Base-by-base conservation (phyloP, 192 early-diverging fungal genomes). In the Backusella westeae region DNA sequence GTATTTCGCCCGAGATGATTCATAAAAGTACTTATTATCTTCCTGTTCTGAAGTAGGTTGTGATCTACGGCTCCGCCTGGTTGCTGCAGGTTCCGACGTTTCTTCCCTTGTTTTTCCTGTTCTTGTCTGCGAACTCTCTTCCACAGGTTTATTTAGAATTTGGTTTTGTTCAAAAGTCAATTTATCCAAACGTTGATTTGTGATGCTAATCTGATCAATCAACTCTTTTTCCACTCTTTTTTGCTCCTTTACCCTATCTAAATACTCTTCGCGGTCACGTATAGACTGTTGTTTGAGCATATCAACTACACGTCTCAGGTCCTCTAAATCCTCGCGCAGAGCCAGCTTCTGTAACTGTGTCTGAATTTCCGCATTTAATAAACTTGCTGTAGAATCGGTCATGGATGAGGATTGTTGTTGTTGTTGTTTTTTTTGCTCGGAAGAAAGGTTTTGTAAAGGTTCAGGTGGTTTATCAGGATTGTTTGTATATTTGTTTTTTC, bases 401-500 rank as follows among this genome's bases (percentile, higher is more conserved):
- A 63, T 63, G 23, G 9, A 63, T 29, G 56, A 29, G 23, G n/a
- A 7, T 59, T 59, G 53, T 56, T 56, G 53, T 26, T 59, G 53
- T 12, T 59, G 53, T 59, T 59, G 53, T 23, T 59, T 10, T 63
- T 63, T 23, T 63, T 63, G 56, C n/a, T 63, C 56, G 56, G 56
- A 63, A 63, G 56, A 63, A 63, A 26, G 26, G 56, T 26, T 63
- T 63, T 63, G 56, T 29, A 63, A 63, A 63, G 4, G 26, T 12
- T 12, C 56, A 63, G 21, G 56, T 63, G 56, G 56, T 63, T 63
- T 63, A 63, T 63, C 56, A 63, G 23, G 56, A 63, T 29, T 63
- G 9, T 63, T 63, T 29, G 56, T 63, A 63, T 63, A 29, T 63
- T 63, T 63, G 23, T 63, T 63, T 26, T 63, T 63, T 29, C 21